Base-by-base conservation (phyloP, 2,329 filamentous ascomycete genomes). In the Myriosclerotinia scirpicola region DNA sequence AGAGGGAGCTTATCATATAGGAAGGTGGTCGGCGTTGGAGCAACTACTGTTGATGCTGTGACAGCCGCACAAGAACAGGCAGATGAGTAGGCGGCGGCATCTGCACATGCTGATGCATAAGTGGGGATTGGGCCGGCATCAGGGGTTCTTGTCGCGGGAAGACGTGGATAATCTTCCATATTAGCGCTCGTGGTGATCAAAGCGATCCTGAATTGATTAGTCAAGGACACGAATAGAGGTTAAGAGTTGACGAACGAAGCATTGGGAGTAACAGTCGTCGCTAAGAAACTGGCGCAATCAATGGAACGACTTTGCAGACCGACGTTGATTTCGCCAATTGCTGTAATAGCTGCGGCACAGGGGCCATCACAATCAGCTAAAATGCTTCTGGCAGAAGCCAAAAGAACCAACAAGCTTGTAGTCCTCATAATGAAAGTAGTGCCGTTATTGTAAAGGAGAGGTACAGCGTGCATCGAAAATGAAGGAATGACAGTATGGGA, bases 261-360 rank as follows among this genome's bases (percentile, higher is more conserved):
- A 53, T 26, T 53, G 5, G 65, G 65, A 8, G 65, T 67, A 34
- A 64, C n/a, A 15, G 60, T 64, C 22, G 38, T 34, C 14, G 42
- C 42, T 8, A 67, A 17, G 12, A 56, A 64, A 0, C 36, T 14
- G 12, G 36, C 53, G 38, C 65, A 67, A 58, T 67, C 65, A 8
- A 26, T n/a, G 36, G 65, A 64, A 40, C 65, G 59, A 46, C n/a
- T 64, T 20, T 52, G 54, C 1, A 67, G 53, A n/a, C 60, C 48
- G 2, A 56, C 22, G 15, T 63, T 26, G n/a, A 67, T 64, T 26
- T 63, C 44, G 7, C 65, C 59, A 53, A 67, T 50, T 5, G 52
- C 36, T 46, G 65, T 67, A 40, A 67, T 36, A 3, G 60, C 65
- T 11, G 53, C 20, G 26, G 59, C 65, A 59, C 65, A 67, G n/a